Percentiles rank a stretch among this genome's conserved stretches.
Conservation (phyloP, 176 grass and related monocot species). For the Tillandsia fasciculata region DNA sequence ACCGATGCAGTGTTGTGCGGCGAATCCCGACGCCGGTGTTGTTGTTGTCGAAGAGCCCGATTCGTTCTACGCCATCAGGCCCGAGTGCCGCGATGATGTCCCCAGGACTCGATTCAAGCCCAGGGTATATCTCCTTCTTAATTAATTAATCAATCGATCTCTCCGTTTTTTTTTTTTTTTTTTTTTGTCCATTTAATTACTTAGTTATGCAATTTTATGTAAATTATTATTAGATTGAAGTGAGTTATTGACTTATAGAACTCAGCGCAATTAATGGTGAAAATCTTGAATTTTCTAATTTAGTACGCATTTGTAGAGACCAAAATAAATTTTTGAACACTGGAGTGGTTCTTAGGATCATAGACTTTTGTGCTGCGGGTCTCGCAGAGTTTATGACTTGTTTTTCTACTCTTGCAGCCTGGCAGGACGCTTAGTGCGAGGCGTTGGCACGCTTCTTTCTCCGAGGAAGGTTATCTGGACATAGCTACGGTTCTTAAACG, state of each 20-base stretch:
- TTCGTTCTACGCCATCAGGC: conserved; percentile 1
- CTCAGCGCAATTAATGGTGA: too few species aligned
- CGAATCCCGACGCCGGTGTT: background rate
- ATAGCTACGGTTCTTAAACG: conserved; percentile 25
- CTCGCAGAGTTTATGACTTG: background rate
- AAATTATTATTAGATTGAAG: too few species aligned
- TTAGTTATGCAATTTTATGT: too few species aligned
- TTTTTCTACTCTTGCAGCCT: conserved; percentile 13
- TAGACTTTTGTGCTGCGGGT: background rate
- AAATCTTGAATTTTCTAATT: too few species aligned
- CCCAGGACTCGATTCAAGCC: conserved; percentile 4
- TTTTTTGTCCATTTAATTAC: background rate
- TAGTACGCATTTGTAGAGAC: too few species aligned
- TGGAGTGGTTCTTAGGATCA: background rate
- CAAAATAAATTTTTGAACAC: background rate
- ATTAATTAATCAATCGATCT: background rate
- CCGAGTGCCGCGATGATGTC: conserved; percentile 4
- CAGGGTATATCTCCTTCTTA: background rate
- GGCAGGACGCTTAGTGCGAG: conserved; percentile 25
- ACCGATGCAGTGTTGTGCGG: background rate
- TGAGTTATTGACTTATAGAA: too few species aligned
- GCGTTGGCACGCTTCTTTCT: conserved; percentile 22
- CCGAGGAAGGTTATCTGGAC: conserved; percentile 20
- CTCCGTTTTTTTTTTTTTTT: background rate
- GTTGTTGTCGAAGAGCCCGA: background rate